phyloP scores from a whole-genome alignment of 108 stramenopile genomes.

The Seminavis robusta region DNA sequence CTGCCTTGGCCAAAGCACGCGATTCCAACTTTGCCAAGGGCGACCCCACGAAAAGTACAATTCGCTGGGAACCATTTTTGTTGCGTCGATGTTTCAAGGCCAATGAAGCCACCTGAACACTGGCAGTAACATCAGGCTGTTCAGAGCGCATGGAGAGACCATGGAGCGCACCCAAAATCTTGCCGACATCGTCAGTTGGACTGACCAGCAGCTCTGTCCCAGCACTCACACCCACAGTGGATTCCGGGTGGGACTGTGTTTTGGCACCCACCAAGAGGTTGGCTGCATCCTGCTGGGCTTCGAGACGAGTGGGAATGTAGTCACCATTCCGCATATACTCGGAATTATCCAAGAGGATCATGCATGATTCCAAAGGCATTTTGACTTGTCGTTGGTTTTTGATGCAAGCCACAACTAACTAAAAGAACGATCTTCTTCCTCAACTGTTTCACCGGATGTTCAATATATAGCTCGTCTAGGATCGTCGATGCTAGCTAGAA shows the following conservation, averaged over 20 bases:
- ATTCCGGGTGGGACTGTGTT: slow-evolving; percentile 93
- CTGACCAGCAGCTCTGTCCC: slow-evolving; percentile 90
- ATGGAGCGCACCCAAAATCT: slow-evolving; percentile 85
- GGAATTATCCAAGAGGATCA: slow-evolving; percentile 97
- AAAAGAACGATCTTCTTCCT: no score
- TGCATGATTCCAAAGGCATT: slow-evolving; percentile 97
- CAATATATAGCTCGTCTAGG: no score
- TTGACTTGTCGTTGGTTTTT: no score
- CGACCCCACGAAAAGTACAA: slow-evolving; percentile 91
- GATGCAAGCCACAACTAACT: no score
- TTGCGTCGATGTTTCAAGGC: slow-evolving; percentile 97
- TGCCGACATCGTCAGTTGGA: slow-evolving; percentile 95
- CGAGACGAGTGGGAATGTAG: slow-evolving; percentile 96
- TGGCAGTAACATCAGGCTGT: slow-evolving; percentile 68
- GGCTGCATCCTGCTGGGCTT: slow-evolving; percentile 97
- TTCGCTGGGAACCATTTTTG: slow-evolving; percentile 96
- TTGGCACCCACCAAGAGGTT: slow-evolving; percentile 91
- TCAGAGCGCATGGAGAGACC: slow-evolving; percentile 26
- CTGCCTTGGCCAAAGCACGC: slow-evolving; percentile 68
- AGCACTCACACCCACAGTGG: slow-evolving; percentile 91
- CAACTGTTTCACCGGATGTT: no score
- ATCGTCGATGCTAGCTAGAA: no score
- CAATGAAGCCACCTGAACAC: slow-evolving; percentile 91
- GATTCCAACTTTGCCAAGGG: slow-evolving; percentile 59
- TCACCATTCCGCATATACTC: slow-evolving; percentile 99